Base-by-base conservation (phyloP, 768 basidiomycete genomes). In the Termitomyces heimii region DNA sequence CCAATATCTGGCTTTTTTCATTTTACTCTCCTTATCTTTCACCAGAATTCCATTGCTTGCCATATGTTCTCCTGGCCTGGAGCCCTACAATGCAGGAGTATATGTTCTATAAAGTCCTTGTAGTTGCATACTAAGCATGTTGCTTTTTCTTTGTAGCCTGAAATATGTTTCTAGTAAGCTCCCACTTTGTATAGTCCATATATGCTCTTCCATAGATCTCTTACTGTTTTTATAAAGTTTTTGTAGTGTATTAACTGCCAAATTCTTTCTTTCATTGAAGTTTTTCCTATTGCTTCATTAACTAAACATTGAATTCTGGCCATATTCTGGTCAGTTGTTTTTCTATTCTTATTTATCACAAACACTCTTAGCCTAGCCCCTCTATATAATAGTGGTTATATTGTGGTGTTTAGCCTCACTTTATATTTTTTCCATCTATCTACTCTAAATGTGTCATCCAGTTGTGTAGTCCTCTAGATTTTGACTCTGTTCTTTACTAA, bases 291-390 rank as follows among this genome's bases (percentile, higher is more conserved):
- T n/a, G 7, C 1, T 3, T 8, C n/a, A 7, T 40, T 9, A 0
- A 40, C 2, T 7, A 18, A 18, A 1, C 5, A 5, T 7, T n/a
- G 5, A 2, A n/a, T n/a, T 5, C 2, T 16, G 1, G n/a, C 18
- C 1, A 40, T 5, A 8, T 40, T 40, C 1, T n/a, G 1, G 2
- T 2, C 3, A 2, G 39, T 40, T 2, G 16, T n/a, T 4, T 16
- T 5, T 40, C 18, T 1, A 7, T 16, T 16, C 4, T n/a, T 40
- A 6, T 1, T 8, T 5, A 3, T 2, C 8, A 1, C 4, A 1
- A 7, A 2, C 6, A 5, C 4, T n/a, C 0, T 1, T 7, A 5
- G 7, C 3, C 14, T 1, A 1, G n/a, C 5, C 0, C 39, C 39
- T n/a, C n/a, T n/a, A 8, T 40, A 40, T 0, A 40, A 8, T 8